phyloP scores from a whole-genome alignment of 192 early-diverging fungal genomes.

The Coemansia sp. region DNA sequence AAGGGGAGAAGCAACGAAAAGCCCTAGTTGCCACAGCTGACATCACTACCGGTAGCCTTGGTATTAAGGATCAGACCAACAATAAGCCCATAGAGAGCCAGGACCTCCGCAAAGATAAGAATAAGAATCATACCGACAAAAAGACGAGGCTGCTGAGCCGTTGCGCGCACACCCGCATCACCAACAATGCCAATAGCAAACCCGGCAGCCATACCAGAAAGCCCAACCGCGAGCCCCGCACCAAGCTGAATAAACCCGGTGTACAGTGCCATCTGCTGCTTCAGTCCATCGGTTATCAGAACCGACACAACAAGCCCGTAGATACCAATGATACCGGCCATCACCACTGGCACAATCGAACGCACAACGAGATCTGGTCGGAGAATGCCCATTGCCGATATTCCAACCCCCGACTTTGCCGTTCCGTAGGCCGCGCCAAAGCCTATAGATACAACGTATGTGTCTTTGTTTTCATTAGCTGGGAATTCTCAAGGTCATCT shows the following conservation, averaged over 20 bases:
- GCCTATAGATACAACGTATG: slow-evolving; percentile 48
- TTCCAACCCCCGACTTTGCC: slow-evolving; percentile 87
- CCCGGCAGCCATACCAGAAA: slow-evolving; percentile 84
- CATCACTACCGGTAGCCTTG: slow-evolving; percentile 59
- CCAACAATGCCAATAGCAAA: slow-evolving; percentile 92
- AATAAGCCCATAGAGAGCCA: slow-evolving; percentile 85
- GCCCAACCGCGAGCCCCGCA: slow-evolving; percentile 77
- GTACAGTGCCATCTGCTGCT: slow-evolving; percentile 68
- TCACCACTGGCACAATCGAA: slow-evolving; percentile 90
- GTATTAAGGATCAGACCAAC: slow-evolving; percentile 85
- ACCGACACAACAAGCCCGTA: slow-evolving; percentile 98
- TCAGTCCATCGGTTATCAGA: slow-evolving; percentile 78
- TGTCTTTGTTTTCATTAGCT: neutral
- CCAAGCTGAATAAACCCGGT: slow-evolving; percentile 81
- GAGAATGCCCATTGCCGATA: slow-evolving; percentile 82
- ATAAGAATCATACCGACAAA: slow-evolving; percentile 88
- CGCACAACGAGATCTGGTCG: slow-evolving; percentile 89
- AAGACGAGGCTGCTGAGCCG: slow-evolving; percentile 75
- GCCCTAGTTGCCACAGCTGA: slow-evolving; percentile 50
- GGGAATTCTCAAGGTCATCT: neutral
- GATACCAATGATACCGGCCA: slow-evolving; percentile 99
- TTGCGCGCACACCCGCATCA: slow-evolving; percentile 82
- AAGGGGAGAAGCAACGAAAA: neutral
- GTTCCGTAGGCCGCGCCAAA: slow-evolving; percentile 93
- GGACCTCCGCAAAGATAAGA: slow-evolving; percentile 87